These are phyloP conservation scores for Fusarium fracticaudum DNA, from an alignment of 2,329 filamentous ascomycete species.

Conservation along the genomic window DNA sequence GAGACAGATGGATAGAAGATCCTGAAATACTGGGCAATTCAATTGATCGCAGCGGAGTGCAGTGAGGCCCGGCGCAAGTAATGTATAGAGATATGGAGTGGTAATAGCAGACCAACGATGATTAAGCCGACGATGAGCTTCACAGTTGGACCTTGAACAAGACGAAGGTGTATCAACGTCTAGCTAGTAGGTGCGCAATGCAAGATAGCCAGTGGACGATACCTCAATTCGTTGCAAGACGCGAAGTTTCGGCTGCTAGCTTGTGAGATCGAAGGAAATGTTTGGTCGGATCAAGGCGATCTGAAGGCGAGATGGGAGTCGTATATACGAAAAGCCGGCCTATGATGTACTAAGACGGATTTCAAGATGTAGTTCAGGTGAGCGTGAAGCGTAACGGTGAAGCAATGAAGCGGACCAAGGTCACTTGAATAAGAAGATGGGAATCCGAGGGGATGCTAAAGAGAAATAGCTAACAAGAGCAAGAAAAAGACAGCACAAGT, in stretches of 20 bases:
- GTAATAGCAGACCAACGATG: constrained; percentile 8
- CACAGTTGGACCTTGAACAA: constrained; percentile 11
- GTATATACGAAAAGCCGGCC: constrained; percentile 34
- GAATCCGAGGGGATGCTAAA: constrained; percentile 8
- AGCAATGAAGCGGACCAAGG: constrained; percentile 3
- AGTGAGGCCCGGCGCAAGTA: constrained; percentile 12
- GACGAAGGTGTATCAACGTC: constrained; percentile 2
- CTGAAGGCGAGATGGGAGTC: constrained; percentile 28
- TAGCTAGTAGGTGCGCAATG: constrained; percentile 6
- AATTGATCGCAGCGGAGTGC: constrained; percentile 22
- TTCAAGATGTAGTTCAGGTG: constrained; percentile 10
- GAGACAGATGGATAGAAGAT: background rate
- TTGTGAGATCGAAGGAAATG: constrained; percentile 11
- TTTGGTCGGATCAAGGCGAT: constrained; percentile 24
- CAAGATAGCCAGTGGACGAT: constrained; percentile 20
- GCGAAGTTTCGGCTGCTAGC: constrained; percentile 16
- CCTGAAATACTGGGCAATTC: constrained; percentile 10
- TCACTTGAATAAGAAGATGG: constrained; percentile 4
- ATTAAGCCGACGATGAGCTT: constrained; percentile 18
- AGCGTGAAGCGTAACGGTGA: constrained; percentile 19
- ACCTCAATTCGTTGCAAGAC: background rate
- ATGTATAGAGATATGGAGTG: constrained; percentile 12
- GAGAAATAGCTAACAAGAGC: constrained; percentile 13
- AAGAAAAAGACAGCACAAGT: constrained; percentile 24
- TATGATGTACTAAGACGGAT: constrained; percentile 9